phyloP scores from a whole-genome alignment of 1,284 basidiomycete species.

The Xerocomus amazonicus region DNA sequence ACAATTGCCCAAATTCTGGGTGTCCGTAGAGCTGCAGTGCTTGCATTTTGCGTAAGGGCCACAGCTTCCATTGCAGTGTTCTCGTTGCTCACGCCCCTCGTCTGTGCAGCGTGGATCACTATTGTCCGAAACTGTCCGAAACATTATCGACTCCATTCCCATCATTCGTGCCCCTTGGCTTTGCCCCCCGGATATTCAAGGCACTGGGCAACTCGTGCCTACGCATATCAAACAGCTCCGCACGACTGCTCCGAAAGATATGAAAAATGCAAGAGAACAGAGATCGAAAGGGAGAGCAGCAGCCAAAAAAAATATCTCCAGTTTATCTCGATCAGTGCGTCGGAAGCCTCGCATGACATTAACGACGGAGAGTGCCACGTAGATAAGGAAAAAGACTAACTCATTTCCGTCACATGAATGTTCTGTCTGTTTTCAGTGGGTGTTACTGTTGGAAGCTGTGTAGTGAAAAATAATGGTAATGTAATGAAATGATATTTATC shows the following conservation, averaged over 20 bases:
- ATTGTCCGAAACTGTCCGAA: conserved; percentile 35
- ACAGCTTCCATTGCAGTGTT: background rate
- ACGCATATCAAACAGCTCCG: conserved; percentile 85
- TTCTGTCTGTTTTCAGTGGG: background rate
- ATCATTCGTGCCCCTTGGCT: conserved; percentile 65
- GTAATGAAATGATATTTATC: background rate
- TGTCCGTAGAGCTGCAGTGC: conserved; percentile 63
- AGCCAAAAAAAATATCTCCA: conserved; percentile 32
- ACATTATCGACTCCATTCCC: conserved; percentile 48
- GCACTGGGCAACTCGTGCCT: conserved; percentile 46
- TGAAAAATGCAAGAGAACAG: conserved; percentile 65
- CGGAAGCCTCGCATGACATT: conserved; percentile 26
- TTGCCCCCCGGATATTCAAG: conserved; percentile 13
- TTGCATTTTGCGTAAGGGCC: conserved; percentile 56
- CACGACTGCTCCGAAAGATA: conserved; percentile 77
- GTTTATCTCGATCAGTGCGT: conserved; percentile 10
- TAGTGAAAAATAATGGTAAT: too few species aligned
- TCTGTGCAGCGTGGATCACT: conserved; percentile 38
- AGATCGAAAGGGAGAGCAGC: conserved; percentile 53
- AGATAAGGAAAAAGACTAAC: background rate
- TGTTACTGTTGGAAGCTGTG: background rate
- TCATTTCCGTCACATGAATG: background rate
- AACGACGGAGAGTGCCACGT: conserved; percentile 6
- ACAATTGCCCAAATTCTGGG: conserved; percentile 62
- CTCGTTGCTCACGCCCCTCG: conserved; percentile 2